A percentile compares a stretch with the other conserved stretches of the same genome.
These are phyloP conservation scores for Spiraea crenata DNA, from an alignment of 331 rosid genomes.

Conservation along the genomic window DNA sequence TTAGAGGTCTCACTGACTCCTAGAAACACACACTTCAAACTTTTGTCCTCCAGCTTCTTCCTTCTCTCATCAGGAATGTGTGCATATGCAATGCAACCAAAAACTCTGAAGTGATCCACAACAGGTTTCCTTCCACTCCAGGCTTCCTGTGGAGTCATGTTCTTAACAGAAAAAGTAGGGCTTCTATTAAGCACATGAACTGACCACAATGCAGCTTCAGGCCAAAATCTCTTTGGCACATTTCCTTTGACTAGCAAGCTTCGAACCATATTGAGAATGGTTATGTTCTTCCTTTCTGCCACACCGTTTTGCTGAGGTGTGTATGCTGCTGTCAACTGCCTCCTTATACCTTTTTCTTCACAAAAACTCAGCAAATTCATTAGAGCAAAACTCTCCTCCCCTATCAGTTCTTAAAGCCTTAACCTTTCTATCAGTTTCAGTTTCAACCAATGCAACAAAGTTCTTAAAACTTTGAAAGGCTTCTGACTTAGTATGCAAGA, in stretches of 20 bases:
- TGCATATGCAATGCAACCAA: background rate
- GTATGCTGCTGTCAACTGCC: slow-evolving; percentile 6
- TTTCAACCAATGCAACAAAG: slow-evolving; percentile 3
- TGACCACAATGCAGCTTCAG: slow-evolving; percentile 10
- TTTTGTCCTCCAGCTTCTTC: slow-evolving; percentile 9
- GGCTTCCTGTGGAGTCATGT: slow-evolving; percentile 4
- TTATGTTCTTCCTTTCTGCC: background rate
- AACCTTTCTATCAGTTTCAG: background rate
- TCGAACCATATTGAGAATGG: slow-evolving; percentile 11
- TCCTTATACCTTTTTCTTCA: background rate
- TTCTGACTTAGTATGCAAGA: background rate
- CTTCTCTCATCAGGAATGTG: slow-evolving; percentile 6
- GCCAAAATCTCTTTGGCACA: slow-evolving; percentile 16
- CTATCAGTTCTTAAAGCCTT: background rate
- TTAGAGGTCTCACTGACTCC: slow-evolving; percentile 1
- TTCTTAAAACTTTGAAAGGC: slow-evolving; percentile 1
- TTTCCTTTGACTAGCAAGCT: slow-evolving; percentile 8
- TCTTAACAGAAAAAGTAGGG: slow-evolving; percentile 6
- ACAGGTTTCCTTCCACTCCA: slow-evolving; percentile 1
- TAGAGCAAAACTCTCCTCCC: slow-evolving; percentile 4
- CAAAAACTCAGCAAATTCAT: background rate
- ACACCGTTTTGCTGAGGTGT: slow-evolving; percentile 12
- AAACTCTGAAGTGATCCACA: background rate
- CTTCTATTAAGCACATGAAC: slow-evolving; percentile 13
- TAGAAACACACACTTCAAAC: background rate